phyloP scores from a whole-genome alignment of 495 filamentous ascomycete species.

The Xylaria palmicola region DNA sequence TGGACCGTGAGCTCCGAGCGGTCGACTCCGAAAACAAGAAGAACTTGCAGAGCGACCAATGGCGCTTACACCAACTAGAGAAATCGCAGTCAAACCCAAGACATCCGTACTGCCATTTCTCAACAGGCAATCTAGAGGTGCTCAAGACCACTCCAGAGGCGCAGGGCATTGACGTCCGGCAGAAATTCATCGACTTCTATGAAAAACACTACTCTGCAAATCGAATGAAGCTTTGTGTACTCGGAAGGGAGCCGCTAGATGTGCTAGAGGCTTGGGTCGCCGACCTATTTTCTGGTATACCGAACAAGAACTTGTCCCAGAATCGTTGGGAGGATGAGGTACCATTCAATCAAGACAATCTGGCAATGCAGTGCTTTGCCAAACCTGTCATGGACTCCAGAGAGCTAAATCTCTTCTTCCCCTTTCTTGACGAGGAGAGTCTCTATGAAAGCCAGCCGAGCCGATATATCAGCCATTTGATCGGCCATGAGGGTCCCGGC shows the following conservation, averaged over 20 bases:
- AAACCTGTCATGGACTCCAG: constrained; percentile 96
- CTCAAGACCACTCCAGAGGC: constrained; percentile 81
- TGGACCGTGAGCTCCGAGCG: constrained; percentile 88
- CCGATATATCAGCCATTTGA: constrained; percentile 87
- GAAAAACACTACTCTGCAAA: constrained; percentile 92
- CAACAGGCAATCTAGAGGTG: constrained; percentile 88
- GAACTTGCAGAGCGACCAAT: constrained; percentile 93
- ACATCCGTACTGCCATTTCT: constrained; percentile 95
- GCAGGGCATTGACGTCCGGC: constrained; percentile 80
- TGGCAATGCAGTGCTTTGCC: constrained; percentile 82
- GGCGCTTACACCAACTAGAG: constrained; percentile 89
- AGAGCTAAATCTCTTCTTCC: constrained; percentile 81
- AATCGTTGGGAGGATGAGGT: constrained; percentile 78
- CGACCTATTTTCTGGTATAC: constrained; percentile 79
- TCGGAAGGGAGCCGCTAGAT: constrained; percentile 87
- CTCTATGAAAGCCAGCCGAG: constrained; percentile 82
- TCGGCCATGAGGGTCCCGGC: constrained; percentile 95
- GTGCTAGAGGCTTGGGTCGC: constrained; percentile 83
- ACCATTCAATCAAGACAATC: constrained; percentile 64
- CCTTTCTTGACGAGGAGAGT: constrained; percentile 84
- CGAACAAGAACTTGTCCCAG: constrained; percentile 79
- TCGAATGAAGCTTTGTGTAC: constrained; percentile 88
- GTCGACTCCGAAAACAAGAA: constrained; percentile 99
- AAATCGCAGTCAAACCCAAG: constrained; percentile 86
- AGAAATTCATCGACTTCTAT: constrained; percentile 94